Evolutionary conservation across 768 basidiomycete species (phyloP), one percentile per base, ranked within the genome.

Genomic region (Clathrus columnatus): DNA sequence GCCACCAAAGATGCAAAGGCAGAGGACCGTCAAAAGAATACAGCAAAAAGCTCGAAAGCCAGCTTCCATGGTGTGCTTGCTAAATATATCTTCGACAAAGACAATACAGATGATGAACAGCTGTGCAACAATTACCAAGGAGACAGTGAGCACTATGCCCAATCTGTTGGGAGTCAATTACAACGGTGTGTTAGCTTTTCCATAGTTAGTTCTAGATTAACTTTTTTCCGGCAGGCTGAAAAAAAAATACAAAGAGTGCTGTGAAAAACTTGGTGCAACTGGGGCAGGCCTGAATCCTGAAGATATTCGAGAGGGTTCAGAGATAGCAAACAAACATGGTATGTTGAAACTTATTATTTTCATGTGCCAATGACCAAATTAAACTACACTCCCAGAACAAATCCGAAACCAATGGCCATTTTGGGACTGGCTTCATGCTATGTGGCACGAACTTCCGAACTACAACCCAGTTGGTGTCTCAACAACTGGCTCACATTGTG

Each of bases 401-500:
- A 61, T 66, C 16, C 43, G 24, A 1, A 18, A 21, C 1, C 30
- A 61, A 10, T 69, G 63, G 62, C 64, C 66, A 23, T 68, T 63
- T 61, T 69, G 65, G 64, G 60, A 64, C 21, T 59, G 62, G 29
- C 51, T 69, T 2, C 66, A 69, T 46, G 23, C 62, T 11, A 63
- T 67, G 36, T 68, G 67, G 67, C 24, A 51, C 7, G 62, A 68
- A 51, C 63, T 69, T 23, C 69, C 68, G 1, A 63, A 62, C 54
- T 69, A 66, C 59, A 67, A 67, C 46, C 62, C 68, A 1, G 47
- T 67, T 11, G 61, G 56, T 11, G 21, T 55, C 47, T 28, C 45
- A 18, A 26, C 44, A 48, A 47, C 54, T 4, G 23, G 24, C 21
- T 23, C 20, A 8, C 42, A 44, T 17, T 6, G 46, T 10, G 41